Conservation (phyloP, 106 monocot species). For the Alisma plantagoaquatica region DNA sequence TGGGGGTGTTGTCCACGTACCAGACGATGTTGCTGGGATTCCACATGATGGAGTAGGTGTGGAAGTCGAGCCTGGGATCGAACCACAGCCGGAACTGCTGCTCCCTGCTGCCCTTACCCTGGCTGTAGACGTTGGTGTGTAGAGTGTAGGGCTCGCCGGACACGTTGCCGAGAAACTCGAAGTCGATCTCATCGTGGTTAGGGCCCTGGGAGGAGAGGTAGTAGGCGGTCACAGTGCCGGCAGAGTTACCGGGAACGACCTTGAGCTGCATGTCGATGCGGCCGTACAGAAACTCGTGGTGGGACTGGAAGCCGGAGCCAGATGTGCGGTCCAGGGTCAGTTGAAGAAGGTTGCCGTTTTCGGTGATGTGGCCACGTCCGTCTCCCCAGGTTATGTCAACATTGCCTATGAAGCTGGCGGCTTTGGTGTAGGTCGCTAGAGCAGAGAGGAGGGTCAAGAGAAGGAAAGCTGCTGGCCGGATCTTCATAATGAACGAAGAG, state of each 20-base stretch:
- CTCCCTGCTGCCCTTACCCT: too few relatives aligned
- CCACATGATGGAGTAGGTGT: too few relatives aligned
- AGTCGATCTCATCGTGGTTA: slow-evolving; percentile 6
- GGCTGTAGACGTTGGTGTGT: slow-evolving; percentile 8
- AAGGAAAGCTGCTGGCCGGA: too few relatives aligned
- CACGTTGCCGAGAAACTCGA: slow-evolving; percentile 10
- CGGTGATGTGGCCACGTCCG: not conserved
- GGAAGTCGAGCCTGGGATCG: slow-evolving; percentile 3
- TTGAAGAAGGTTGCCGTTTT: slow-evolving; percentile 7
- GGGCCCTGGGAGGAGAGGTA: slow-evolving; percentile 7
- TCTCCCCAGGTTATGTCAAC: slow-evolving; percentile 2
- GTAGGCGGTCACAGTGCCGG: too few relatives aligned
- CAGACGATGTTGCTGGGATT: slow-evolving; percentile 8
- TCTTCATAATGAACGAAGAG: too few relatives aligned
- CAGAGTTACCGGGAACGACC: slow-evolving; percentile 8
- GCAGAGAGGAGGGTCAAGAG: too few relatives aligned
- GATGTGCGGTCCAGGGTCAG: slow-evolving; percentile 3
- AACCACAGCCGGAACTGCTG: too few relatives aligned
- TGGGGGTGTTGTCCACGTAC: slow-evolving; percentile 6
- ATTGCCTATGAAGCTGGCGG: slow-evolving; percentile 1
- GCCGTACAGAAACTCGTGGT: slow-evolving; percentile 6
- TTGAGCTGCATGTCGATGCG: slow-evolving; percentile 10
- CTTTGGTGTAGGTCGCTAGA: too few relatives aligned
- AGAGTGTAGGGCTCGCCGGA: slow-evolving; percentile 1
- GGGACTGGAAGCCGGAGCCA: not conserved